A percentile compares a stretch with the other conserved stretches of the same genome.
Conservation (phyloP, 2,329 filamentous ascomycete genomes). For the Alternaria sp. region DNA sequence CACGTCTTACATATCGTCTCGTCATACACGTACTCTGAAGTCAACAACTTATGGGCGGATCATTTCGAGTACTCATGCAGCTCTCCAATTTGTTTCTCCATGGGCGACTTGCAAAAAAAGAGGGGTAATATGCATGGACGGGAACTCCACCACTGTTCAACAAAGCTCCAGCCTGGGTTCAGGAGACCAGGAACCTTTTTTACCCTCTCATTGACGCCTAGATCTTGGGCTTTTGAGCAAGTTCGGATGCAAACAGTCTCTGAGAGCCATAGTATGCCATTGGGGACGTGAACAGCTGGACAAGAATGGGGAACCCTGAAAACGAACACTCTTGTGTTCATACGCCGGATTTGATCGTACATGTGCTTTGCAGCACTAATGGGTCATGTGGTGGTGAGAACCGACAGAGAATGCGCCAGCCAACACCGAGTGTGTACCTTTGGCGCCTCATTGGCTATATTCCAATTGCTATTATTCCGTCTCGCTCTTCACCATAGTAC, state of each 20-base stretch:
- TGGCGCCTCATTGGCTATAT: neutral
- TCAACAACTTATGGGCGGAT: neutral
- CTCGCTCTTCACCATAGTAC: neutral
- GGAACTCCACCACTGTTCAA: neutral
- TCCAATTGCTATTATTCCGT: neutral
- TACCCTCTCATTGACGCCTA: neutral
- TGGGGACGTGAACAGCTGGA: neutral
- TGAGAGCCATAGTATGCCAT: neutral
- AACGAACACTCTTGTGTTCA: neutral
- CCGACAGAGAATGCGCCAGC: neutral
- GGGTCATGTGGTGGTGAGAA: neutral
- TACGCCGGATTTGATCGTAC: neutral
- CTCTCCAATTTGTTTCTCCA: neutral
- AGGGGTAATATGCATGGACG: neutral
- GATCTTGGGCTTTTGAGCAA: neutral
- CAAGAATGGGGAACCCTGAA: neutral
- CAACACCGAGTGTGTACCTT: neutral
- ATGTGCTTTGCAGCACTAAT: neutral
- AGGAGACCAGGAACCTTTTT: neutral
- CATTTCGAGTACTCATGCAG: neutral
- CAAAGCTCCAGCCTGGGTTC: neutral
- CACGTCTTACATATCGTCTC: neutral
- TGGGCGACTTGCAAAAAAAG: neutral
- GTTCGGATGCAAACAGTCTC: neutral
- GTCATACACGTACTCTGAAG: neutral